phyloP scores from a whole-genome alignment of 345 rosid genomes.

The Erucastrum elatum region DNA sequence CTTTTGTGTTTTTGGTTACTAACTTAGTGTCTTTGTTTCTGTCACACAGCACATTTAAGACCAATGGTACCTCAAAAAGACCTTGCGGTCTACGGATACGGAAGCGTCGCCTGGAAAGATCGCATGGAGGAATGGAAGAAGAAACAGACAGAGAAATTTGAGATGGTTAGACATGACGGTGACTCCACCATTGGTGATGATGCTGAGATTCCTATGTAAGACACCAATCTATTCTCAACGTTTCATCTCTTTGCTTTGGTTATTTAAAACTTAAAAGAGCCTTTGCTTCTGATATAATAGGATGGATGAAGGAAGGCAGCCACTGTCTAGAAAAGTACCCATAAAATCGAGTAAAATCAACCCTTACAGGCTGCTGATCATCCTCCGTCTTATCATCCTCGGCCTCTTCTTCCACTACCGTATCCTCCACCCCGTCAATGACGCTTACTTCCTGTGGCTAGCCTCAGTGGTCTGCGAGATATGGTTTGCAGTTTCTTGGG shows the following conservation, averaged over 20 bases:
- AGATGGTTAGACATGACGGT: conserved; percentile 64
- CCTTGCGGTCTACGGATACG: conserved; percentile 82
- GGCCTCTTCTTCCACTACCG: conserved; percentile 88
- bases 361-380: conserved; percentile 74
- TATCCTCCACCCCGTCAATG: conserved; percentile 76
- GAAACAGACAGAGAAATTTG: conserved; percentile 68
- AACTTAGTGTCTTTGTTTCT: conserved; percentile 23
- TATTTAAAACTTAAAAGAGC: neutral
- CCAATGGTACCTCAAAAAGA: conserved; percentile 88
- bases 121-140: conserved; percentile 85
- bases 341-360: conserved; percentile 79
- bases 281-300: conserved; percentile 29
- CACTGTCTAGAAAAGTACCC: conserved; percentile 82
- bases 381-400: conserved; percentile 71
- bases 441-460: conserved; percentile 82
- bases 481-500: conserved; percentile 98
- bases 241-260: neutral
- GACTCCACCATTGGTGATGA: conserved; percentile 53
- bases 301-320: conserved; percentile 99
- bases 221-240: neutral
- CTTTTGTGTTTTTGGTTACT: neutral
- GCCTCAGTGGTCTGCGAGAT: conserved; percentile 84
- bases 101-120: conserved; percentile 93
- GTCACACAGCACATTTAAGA: conserved; percentile 65
- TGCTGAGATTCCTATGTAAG: conserved; percentile 74